Conservation (phyloP, 164 flowering plant genomes). For the Vitis labrusca region DNA sequence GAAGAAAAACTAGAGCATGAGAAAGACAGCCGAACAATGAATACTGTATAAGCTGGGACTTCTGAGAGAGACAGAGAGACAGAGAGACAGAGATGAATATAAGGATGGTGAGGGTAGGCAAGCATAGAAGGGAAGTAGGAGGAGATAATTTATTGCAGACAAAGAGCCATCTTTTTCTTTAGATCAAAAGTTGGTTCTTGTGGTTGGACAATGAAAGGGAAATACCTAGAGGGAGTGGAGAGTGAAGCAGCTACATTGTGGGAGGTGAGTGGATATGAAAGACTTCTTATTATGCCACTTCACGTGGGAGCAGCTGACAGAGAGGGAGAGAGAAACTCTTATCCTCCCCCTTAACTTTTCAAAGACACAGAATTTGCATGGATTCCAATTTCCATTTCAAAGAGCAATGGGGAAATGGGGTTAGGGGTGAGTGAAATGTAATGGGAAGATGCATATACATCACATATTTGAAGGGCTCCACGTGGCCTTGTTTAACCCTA, state of each 20-base stretch:
- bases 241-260: constrained; percentile 11
- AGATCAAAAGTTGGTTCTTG: constrained; percentile 3
- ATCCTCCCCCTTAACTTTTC: constrained; percentile 10
- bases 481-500: constrained; percentile 6
- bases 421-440: not conserved
- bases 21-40: constrained; percentile 9
- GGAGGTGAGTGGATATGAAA: constrained; percentile 28
- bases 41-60: not conserved
- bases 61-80: constrained; percentile 4
- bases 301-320: constrained; percentile 39
- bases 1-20: constrained; percentile 10
- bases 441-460: constrained; percentile 2
- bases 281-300: constrained; percentile 23
- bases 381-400: constrained; percentile 10
- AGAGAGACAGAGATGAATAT: not conserved
- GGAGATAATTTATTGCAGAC: constrained; percentile 31
- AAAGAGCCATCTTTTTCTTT: constrained; percentile 21
- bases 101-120: not conserved
- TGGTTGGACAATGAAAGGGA: constrained; percentile 11
- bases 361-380: constrained; percentile 12
- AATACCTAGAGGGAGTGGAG: not conserved
- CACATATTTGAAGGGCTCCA: constrained; percentile 1
- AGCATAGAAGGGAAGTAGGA: not conserved
- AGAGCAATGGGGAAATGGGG: not conserved
- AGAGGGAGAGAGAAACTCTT: not conserved